Conservation (phyloP, 257 asterid species). For the Scutellaria galericulata region DNA sequence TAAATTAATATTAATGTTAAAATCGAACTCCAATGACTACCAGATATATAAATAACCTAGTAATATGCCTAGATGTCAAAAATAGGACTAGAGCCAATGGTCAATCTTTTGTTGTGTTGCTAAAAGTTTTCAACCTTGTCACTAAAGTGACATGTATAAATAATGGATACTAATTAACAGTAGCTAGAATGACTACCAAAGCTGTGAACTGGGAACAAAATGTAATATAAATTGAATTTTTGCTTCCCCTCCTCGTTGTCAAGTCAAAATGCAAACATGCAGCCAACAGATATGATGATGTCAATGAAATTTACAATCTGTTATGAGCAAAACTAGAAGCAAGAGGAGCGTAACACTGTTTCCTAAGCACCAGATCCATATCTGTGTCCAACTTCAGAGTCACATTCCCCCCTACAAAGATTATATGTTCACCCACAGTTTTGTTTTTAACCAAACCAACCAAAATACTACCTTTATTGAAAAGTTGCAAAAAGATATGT, state of each 20-base stretch:
- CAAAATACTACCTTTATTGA: background rate
- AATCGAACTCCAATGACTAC: background rate
- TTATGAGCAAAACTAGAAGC: background rate
- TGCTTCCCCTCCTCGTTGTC: background rate
- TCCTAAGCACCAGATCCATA: background rate
- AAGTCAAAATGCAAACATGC: background rate
- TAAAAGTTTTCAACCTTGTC: background rate
- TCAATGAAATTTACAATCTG: background rate
- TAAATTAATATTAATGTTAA: background rate
- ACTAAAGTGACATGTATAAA: background rate
- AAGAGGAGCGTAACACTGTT: background rate
- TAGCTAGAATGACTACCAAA: background rate
- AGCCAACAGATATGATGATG: background rate
- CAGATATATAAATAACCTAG: background rate
- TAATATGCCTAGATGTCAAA: no score
- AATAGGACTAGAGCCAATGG: background rate
- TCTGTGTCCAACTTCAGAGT: background rate
- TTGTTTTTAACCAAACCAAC: background rate
- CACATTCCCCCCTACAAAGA: no score
- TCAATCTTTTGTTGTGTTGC: conserved; percentile 1
- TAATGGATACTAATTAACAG: background rate
- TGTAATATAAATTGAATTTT: background rate
- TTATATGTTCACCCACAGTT: background rate
- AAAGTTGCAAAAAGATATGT: background rate
- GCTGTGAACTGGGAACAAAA: background rate